Percentiles rank a stretch among this genome's conserved stretches.
Evolutionary conservation across 257 asterid species (phyloP).

Genomic region (Petunia axillaris): DNA sequence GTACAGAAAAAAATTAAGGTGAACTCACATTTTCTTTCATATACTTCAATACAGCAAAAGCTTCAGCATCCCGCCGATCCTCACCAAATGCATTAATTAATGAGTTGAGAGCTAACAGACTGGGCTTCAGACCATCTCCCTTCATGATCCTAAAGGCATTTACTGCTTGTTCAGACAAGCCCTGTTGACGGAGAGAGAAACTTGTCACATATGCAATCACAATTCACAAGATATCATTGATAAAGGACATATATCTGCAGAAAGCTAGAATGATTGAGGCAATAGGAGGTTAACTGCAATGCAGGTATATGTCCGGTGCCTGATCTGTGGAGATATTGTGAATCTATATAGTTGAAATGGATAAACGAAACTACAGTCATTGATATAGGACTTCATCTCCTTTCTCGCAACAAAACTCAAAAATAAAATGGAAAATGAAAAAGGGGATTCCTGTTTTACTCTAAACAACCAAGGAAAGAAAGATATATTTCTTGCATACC

Average conservation of each 20-base stretch:
- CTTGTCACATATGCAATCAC: constrained; percentile 24
- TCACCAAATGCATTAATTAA: constrained; percentile 92
- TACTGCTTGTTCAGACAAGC: constrained; percentile 92
- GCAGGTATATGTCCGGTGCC: background rate
- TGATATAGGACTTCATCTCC: no score
- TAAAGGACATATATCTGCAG: background rate
- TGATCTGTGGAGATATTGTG: background rate
- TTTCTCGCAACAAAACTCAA: no score
- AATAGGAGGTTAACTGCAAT: background rate
- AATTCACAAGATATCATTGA: constrained; percentile 1
- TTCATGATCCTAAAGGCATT: constrained; percentile 88
- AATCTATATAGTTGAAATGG: no score
- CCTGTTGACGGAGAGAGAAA: constrained; percentile 48
- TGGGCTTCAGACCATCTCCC: constrained; percentile 87
- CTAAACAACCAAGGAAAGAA: no score
- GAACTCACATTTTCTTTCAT: constrained; percentile 90
- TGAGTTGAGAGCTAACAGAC: constrained; percentile 84
- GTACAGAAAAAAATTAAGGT: background rate
- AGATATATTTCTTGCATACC: no score
- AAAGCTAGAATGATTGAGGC: background rate
- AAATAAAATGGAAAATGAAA: no score
- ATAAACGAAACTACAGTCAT: no score
- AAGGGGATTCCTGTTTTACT: no score
- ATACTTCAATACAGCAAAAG: constrained; percentile 87
- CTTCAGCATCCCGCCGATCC: constrained; percentile 89